Base-by-base conservation (phyloP, 768 basidiomycete species). In the Lentinus tigrinus region DNA sequence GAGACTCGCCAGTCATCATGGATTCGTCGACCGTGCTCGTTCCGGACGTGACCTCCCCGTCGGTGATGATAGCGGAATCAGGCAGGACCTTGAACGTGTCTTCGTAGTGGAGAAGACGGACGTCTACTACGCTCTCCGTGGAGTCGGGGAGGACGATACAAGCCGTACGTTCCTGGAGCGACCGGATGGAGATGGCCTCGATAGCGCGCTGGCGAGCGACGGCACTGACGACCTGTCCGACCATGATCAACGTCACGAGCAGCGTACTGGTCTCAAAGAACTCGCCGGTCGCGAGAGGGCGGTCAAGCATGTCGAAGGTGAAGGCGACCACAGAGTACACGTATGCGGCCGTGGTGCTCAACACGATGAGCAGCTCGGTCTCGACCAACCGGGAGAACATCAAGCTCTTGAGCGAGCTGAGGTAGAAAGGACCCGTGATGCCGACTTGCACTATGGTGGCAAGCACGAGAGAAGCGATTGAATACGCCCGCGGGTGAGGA, bases 261-360 rank as follows among this genome's bases (percentile, higher is more conserved):
- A 79, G 71, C 3, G 77, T 67, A 40, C 70, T 73, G 8, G 78
- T 79, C 67, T 79, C 78, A 63, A 79, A 79, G 67, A 77, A 79
- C 36, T 70, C 67, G 0, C 71, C 66, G 8, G 64, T 63, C 7
- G 69, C 60, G 44, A 72, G 69, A 9, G 70, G 69, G n/a, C 64
- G 66, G 1, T 71, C 73, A 8, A 63, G 56, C 51, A 69, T 71
- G 53, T 67, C 52, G 57, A 66, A 74, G 17, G 69, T 72, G 62
- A 72, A 78, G 4, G 74, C 70, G 38, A 77, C 70, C 23, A 76
- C 54, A 13, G 78, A 78, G 61, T 75, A 78, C 51, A 73, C 56
- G 56, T 76, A 79, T 11, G 78, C 75, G 21, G 70, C 70, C 26
- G 71, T 69, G 28, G 74, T 75, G 63, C 75, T 76, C 49, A 78